Conservation (phyloP, 768 basidiomycete genomes). For the Pleurotus citrinopileatus region DNA sequence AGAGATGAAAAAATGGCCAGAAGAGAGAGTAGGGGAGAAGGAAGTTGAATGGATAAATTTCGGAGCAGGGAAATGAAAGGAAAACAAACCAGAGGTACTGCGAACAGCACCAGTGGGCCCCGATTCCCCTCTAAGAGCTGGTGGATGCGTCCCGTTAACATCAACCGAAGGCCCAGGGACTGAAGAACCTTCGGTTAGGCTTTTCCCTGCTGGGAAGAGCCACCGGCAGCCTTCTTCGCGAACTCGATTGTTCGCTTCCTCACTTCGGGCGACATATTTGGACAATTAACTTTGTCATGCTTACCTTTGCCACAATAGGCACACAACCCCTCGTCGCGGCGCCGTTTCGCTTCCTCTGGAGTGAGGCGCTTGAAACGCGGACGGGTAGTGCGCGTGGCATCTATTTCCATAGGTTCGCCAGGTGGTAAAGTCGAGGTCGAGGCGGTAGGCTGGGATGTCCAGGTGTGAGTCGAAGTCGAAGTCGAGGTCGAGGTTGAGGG, state of each 20-base stretch:
- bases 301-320: constrained; percentile 28
- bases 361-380: constrained; percentile 24
- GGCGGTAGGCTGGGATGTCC: constrained; percentile 12
- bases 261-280: constrained; percentile 22
- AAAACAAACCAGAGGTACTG: constrained; percentile 9
- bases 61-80: constrained; percentile 3
- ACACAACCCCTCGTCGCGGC: constrained; percentile 25
- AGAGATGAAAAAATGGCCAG: constrained; percentile 22
- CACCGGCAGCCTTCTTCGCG: constrained; percentile 6
- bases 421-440: constrained; percentile 9
- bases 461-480: constrained; percentile 9
- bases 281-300: constrained; percentile 22
- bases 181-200: constrained; percentile 21
- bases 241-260: constrained; percentile 9
- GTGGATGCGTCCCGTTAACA: constrained; percentile 20
- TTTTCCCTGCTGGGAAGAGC: constrained; percentile 24
- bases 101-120: constrained; percentile 15
- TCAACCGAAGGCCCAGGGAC: constrained; percentile 27
- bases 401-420: constrained; percentile 30
- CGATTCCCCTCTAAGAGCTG: constrained; percentile 8
- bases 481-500: not conserved
- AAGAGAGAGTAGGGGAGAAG: constrained; percentile 8
- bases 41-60: constrained; percentile 11
- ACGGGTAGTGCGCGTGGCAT: constrained; percentile 16
- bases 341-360: constrained; percentile 21